Evolutionary conservation across 2,329 filamentous ascomycete genomes (phyloP).

Genomic region (Colletotrichum australisinense): DNA sequence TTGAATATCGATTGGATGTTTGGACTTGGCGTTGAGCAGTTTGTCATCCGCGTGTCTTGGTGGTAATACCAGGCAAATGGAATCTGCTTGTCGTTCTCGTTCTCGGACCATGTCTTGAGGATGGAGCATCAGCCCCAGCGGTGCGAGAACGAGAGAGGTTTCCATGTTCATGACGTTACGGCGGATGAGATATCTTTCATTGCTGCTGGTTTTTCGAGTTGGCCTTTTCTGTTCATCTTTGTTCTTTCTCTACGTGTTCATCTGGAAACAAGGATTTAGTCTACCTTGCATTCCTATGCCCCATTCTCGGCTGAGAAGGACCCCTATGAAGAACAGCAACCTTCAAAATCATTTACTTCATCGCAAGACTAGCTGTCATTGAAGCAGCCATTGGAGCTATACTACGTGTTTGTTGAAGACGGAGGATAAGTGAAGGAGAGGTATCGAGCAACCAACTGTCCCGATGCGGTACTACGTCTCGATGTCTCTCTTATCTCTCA

Average conservation of each 20-base stretch:
- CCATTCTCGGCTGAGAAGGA: too few relatives aligned
- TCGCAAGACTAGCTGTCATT: too few relatives aligned
- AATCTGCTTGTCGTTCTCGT: background rate
- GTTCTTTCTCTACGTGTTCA: too few relatives aligned
- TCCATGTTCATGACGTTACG: background rate
- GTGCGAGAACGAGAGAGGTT: background rate
- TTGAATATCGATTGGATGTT: background rate
- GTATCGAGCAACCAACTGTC: accelerated
- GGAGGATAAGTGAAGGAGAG: too few relatives aligned
- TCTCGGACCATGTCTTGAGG: background rate
- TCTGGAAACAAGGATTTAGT: background rate
- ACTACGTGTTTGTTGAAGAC: too few relatives aligned
- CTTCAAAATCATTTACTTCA: too few relatives aligned
- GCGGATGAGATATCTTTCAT: background rate
- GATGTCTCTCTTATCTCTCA: too few relatives aligned
- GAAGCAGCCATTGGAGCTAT: too few relatives aligned
- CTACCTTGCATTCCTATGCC: too few relatives aligned
- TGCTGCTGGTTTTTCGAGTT: background rate
- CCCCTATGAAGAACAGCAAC: too few relatives aligned
- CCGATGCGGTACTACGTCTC: too few relatives aligned
- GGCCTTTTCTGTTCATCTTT: too few relatives aligned
- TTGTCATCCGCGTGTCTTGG: background rate
- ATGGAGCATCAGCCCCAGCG: background rate
- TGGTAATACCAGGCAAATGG: background rate
- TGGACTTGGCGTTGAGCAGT: background rate